Base-by-base conservation (phyloP, 2,329 filamentous ascomycete genomes). In the Acrodontium crateriforme region DNA sequence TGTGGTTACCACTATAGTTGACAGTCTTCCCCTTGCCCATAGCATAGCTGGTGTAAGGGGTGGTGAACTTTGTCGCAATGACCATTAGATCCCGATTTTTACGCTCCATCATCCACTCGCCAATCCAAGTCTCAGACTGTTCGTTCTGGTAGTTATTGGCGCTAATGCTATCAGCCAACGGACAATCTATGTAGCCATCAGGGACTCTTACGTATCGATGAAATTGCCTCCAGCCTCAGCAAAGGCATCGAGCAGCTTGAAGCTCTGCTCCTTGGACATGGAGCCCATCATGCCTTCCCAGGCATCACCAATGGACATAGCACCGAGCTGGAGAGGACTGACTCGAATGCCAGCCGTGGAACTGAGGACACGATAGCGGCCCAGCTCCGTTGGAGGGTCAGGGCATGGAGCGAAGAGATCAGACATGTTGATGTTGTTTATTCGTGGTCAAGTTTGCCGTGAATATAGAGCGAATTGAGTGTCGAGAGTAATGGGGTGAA, bases 251-350 rank as follows among this genome's bases (percentile, higher is more conserved):
- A 55, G 40, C 2, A 54, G 44, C 23, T 43, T 42, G 30, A 54
- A 52, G 5, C 37, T 36, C 3, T 40, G 38, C 31, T 52, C 43
- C 36, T 53, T 50, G 32, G 23, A 63, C 51, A 75, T 79, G 19
- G 64, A 62, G 17, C 78, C 78, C 66, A 82, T 68, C 28, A 59
- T 60, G 26, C 50, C 41, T 50, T 59, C 64, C 74, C 62, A 67
- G 18, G 61, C 56, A 31, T 69, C 54, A 24, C 74, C 74, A 52
- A 78, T 71, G 50, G 67, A 72, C 71, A 77, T 76, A 28, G 60
- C 59, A 8, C 74, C 76, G 2, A 82, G 62, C 23, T 50, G 51
- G 20, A 60, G 42, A 1, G 58, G 56, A 9, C 50, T 54, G 25
- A 56, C 54, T 25, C 62, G 58, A 9, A 70, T 54, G 11, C 58